These are phyloP conservation scores for Crataegus laevigata DNA, from an alignment of 306 rosid species.

Conservation along the genomic window DNA sequence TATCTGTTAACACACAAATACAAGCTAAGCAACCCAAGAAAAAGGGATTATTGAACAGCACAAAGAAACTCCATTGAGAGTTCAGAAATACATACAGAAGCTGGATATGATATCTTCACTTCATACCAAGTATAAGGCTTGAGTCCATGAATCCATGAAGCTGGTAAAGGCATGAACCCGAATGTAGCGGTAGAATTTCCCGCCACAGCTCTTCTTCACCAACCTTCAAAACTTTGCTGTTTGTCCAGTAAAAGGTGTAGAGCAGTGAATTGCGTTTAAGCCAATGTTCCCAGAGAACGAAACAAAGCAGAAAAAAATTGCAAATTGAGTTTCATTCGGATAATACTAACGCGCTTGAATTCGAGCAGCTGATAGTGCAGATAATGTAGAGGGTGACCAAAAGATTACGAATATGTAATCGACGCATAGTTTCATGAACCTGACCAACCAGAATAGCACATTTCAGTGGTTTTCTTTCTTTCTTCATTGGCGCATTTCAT, in stretches of 20 bases:
- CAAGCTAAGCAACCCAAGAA: constrained; percentile 24
- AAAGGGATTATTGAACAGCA: not conserved
- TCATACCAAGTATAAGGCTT: constrained; percentile 70
- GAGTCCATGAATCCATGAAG: constrained; percentile 64
- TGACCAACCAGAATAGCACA: no score
- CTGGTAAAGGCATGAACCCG: constrained; percentile 62
- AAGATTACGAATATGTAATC: no score
- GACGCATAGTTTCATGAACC: no score
- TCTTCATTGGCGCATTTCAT: no score
- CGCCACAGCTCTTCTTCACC: constrained; percentile 69
- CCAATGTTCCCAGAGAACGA: not conserved
- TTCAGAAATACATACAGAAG: constrained; percentile 65
- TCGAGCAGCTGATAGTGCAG: no score
- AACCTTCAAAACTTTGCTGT: constrained; percentile 45
- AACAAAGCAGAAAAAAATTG: not conserved
- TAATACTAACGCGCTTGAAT: constrained; percentile 40
- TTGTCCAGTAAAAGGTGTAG: constrained; percentile 28
- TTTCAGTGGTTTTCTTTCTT: no score
- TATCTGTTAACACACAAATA: constrained; percentile 38
- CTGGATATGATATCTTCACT: constrained; percentile 99
- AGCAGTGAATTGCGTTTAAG: not conserved
- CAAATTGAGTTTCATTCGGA: not conserved
- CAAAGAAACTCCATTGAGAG: constrained; percentile 22
- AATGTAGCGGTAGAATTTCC: constrained; percentile 53
- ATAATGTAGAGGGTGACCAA: no score